Evolutionary conservation across 179 eudicot species (phyloP).

Genomic region (Heliamphora ciliata): DNA sequence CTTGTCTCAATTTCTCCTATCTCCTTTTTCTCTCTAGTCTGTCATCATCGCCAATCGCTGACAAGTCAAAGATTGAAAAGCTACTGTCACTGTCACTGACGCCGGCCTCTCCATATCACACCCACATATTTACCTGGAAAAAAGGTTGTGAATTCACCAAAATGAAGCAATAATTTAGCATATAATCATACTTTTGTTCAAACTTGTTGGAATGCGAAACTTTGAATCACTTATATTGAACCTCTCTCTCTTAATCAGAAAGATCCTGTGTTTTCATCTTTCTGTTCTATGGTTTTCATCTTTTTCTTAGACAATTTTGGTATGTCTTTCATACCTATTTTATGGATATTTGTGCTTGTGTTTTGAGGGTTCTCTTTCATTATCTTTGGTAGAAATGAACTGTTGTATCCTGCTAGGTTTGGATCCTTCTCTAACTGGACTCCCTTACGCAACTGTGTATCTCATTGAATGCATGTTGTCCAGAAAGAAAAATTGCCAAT

Average conservation of each 20-base stretch:
- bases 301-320: background rate
- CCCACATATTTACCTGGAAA: background rate
- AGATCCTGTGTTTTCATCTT: background rate
- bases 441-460: background rate
- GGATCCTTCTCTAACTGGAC: background rate
- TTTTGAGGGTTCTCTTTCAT: background rate
- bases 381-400: no score
- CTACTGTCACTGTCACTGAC: no score
- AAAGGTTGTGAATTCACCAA: background rate
- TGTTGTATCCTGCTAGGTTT: background rate
- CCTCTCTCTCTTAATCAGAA: background rate
- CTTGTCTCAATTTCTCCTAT: no score
- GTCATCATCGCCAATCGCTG: no score
- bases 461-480: background rate
- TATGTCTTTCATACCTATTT: background rate
- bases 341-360: background rate
- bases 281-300: background rate
- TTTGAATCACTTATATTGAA: background rate
- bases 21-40: no score
- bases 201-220: background rate
- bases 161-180: background rate
- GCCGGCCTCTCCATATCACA: no score
- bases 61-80: no score
- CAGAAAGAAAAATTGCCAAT: background rate
- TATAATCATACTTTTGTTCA: background rate